phyloP scores from a whole-genome alignment of 345 rosid genomes.

The Lumnitzera littorea region DNA sequence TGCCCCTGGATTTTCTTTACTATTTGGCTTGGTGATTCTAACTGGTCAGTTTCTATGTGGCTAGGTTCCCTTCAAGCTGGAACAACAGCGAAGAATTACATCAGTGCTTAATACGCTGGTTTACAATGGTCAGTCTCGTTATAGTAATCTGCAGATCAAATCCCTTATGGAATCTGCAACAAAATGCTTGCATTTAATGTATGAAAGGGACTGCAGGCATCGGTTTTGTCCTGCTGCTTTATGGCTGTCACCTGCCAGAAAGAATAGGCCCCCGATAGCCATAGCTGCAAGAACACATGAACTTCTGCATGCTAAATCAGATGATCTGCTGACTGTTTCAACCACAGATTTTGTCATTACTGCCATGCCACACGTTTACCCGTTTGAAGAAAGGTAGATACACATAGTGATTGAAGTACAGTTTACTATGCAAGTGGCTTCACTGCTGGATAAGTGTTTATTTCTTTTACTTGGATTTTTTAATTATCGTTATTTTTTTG shows the following conservation, averaged over 20 bases:
- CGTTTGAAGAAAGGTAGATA: constrained; percentile 88
- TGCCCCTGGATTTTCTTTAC: constrained; percentile 3
- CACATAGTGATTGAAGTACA: not conserved
- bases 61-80: constrained; percentile 76
- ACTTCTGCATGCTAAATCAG: constrained; percentile 36
- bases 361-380: constrained; percentile 77
- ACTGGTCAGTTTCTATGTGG: constrained; percentile 13
- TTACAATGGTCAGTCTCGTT: constrained; percentile 60
- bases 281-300: constrained; percentile 89
- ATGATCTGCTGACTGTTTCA: constrained; percentile 41
- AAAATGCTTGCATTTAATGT: constrained; percentile 84
- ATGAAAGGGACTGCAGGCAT: constrained; percentile 95
- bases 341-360: constrained; percentile 68
- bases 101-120: constrained; percentile 83
- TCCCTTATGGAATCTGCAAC: constrained; percentile 77
- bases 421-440: not conserved
- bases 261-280: constrained; percentile 74
- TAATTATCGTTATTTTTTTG: not conserved
- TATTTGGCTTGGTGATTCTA: constrained; percentile 11
- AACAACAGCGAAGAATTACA: constrained; percentile 74
- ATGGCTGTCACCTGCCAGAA: constrained; percentile 95
- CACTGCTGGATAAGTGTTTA: not conserved
- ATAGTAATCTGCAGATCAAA: constrained; percentile 40
- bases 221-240: constrained; percentile 71
- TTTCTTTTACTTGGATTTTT: not conserved